A percentile compares a stretch with the other conserved stretches of the same genome.
These are phyloP conservation scores for Xanthoceras sorbifolium DNA, from an alignment of 345 rosid genomes.

Conservation along the genomic window DNA sequence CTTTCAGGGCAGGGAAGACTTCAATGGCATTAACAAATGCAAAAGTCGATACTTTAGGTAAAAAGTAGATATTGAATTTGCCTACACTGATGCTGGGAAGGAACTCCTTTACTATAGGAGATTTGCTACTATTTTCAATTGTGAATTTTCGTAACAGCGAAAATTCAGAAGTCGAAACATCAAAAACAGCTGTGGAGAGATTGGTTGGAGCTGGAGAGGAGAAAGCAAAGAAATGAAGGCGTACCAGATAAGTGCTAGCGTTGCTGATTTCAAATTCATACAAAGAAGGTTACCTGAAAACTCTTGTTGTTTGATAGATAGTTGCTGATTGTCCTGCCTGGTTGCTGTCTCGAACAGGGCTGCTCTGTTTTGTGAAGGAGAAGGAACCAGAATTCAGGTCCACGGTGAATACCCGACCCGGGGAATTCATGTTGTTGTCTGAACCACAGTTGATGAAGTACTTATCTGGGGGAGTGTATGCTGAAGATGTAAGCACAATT, in stretches of 20 bases:
- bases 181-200: constrained; percentile 38
- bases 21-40: constrained; percentile 73
- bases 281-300: constrained; percentile 33
- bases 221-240: constrained; percentile 45
- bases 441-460: constrained; percentile 65
- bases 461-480: constrained; percentile 35
- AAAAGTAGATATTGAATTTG: constrained; percentile 34
- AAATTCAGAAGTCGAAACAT: constrained; percentile 41
- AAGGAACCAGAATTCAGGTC: constrained; percentile 34
- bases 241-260: constrained; percentile 43
- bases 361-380: constrained; percentile 19
- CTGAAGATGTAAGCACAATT: constrained; percentile 10
- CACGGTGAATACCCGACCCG: constrained; percentile 29
- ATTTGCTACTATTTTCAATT: constrained; percentile 4
- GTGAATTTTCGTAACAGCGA: constrained; percentile 32
- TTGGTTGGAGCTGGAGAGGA: constrained; percentile 14
- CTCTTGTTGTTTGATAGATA: constrained; percentile 53
- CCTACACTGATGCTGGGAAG: constrained; percentile 27
- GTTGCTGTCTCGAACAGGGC: constrained; percentile 5
- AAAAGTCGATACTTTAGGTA: constrained; percentile 41
- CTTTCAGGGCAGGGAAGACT: constrained; percentile 40
- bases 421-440: neutral
- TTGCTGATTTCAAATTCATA: constrained; percentile 35
- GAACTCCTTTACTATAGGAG: constrained; percentile 45
- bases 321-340: neutral